These are phyloP conservation scores for Nicotiana noctiflora DNA, from an alignment of 257 asterid species.

Conservation along the genomic window DNA sequence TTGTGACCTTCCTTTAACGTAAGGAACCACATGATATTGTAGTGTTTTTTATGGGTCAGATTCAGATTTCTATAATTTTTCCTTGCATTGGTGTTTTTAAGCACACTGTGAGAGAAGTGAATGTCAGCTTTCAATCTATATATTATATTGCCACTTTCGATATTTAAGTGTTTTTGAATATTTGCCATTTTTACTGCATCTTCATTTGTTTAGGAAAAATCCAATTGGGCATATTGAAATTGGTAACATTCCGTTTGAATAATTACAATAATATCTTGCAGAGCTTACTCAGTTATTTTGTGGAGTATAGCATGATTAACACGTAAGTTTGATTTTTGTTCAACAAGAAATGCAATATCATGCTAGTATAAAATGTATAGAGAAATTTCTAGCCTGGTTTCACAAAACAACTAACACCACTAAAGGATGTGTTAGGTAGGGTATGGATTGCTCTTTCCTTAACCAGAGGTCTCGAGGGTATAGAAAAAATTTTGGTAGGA, in stretches of 20 bases:
- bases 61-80: not conserved
- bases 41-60: not conserved
- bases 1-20: not conserved
- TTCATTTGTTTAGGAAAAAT: not conserved
- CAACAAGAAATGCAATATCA: not conserved
- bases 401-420: no score
- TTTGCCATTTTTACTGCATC: not conserved
- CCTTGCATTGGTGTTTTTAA: conserved; percentile 25
- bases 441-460: no score
- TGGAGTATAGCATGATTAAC: not conserved
- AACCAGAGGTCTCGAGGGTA: no score
- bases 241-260: not conserved
- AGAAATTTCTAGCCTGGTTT: no score
- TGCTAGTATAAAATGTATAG: no score
- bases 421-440: no score
- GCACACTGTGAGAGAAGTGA: conserved; percentile 18
- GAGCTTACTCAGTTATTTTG: not conserved
- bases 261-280: not conserved
- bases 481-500: no score
- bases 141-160: not conserved
- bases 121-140: not conserved
- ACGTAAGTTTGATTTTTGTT: no score
- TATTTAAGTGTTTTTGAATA: not conserved
- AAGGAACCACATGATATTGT: not conserved
- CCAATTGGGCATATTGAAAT: not conserved